phyloP scores from a whole-genome alignment of 495 filamentous ascomycete species.

The Lophiotrema nucula region DNA sequence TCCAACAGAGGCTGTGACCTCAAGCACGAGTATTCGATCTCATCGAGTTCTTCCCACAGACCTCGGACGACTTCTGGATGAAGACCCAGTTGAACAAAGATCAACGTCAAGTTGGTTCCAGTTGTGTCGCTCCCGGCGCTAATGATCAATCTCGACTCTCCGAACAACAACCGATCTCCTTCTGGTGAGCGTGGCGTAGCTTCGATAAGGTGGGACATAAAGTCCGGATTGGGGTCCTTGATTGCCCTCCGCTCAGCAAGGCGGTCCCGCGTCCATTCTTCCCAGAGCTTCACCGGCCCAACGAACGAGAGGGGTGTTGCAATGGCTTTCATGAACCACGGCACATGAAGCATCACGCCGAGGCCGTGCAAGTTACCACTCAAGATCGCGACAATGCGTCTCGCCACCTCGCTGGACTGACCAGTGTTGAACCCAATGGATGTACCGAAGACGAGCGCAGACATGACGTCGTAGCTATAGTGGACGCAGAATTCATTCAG shows the following conservation, averaged over 20 bases:
- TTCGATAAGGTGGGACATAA: background rate
- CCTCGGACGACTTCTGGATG: conserved; percentile 47
- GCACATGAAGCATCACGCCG: background rate
- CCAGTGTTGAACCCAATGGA: conserved; percentile 5
- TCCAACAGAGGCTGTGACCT: background rate
- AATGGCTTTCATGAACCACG: conserved; percentile 6
- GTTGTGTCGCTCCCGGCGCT: conserved; percentile 32
- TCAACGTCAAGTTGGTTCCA: conserved; percentile 48
- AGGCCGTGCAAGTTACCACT: background rate
- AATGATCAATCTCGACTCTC: conserved; percentile 35
- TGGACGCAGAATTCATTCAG: conserved; percentile 1
- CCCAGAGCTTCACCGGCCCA: conserved; percentile 4
- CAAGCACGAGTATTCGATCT: conserved; percentile 37
- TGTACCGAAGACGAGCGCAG: background rate
- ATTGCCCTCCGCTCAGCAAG: conserved; percentile 7
- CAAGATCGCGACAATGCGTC: background rate
- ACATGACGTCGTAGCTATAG: conserved; percentile 14
- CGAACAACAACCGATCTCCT: conserved; percentile 19
- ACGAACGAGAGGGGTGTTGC: background rate
- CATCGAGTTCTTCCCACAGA: conserved; percentile 39
- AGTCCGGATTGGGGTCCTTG: conserved; percentile 1
- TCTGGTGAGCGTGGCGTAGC: background rate
- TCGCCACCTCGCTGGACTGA: conserved; percentile 5
- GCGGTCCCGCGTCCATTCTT: background rate
- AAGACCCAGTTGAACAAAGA: conserved; percentile 51